Percentiles rank a stretch among this genome's conserved stretches.
phyloP scores from a whole-genome alignment of 2,329 filamentous ascomycete species.

The Helminthosporium solani region DNA sequence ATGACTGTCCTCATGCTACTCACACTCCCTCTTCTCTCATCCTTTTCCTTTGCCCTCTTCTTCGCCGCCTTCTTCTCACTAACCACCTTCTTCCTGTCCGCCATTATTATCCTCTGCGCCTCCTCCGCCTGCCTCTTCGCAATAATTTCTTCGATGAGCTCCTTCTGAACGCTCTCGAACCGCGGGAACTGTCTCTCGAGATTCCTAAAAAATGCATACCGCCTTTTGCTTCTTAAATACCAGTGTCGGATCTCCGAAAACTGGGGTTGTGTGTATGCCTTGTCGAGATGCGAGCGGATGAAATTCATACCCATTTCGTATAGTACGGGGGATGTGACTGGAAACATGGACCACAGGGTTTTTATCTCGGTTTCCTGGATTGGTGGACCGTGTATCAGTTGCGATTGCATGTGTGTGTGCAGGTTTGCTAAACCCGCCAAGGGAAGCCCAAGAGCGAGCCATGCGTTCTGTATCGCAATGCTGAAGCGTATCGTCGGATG shows the following conservation, averaged over 20 bases:
- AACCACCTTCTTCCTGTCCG: background rate
- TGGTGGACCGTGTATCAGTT: slow-evolving; percentile 12
- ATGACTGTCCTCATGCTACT: slow-evolving; percentile 4
- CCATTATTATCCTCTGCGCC: background rate
- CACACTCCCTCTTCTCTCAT: background rate
- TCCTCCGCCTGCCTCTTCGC: background rate
- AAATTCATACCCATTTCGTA: slow-evolving; percentile 20
- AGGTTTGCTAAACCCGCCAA: slow-evolving; percentile 14
- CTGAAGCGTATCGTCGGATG: slow-evolving; percentile 9
- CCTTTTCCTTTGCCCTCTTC: background rate
- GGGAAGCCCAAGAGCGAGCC: slow-evolving; percentile 22
- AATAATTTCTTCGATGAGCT: background rate
- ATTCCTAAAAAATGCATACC: slow-evolving; percentile 11
- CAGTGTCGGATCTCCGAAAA: slow-evolving; percentile 10
- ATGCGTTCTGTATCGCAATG: slow-evolving; percentile 21
- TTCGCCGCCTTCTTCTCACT: background rate
- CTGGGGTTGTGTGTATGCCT: slow-evolving; percentile 11
- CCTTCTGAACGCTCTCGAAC: slow-evolving; percentile 7
- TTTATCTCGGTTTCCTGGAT: slow-evolving; percentile 15
- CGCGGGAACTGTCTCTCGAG: slow-evolving; percentile 10
- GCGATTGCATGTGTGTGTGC: slow-evolving; percentile 15
- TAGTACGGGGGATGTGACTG: slow-evolving; percentile 9
- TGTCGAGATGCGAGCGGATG: slow-evolving; percentile 8
- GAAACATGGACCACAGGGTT: slow-evolving; percentile 19
- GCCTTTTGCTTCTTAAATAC: slow-evolving; percentile 7